phyloP scores from a whole-genome alignment of 352 stramenopile species.

The Pythium sp. region DNA sequence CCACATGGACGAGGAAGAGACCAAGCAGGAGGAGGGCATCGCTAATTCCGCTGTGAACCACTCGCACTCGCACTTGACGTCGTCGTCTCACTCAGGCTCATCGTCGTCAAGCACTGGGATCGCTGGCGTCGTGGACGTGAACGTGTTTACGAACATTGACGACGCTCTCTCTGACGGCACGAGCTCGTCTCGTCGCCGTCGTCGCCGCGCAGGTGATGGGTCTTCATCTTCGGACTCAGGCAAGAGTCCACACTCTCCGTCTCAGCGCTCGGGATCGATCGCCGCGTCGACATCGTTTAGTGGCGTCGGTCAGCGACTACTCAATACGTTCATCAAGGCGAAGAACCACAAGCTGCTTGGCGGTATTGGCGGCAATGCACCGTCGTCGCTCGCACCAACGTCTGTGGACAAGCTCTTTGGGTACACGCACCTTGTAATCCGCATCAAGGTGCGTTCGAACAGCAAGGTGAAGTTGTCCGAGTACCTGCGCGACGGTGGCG shows the following conservation, averaged over 20 bases:
- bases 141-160: conserved; percentile 77
- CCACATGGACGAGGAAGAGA: conserved; percentile 69
- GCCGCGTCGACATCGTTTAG: conserved; percentile 55
- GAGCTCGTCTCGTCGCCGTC: conserved; percentile 20
- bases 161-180: conserved; percentile 54
- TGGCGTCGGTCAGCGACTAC: conserved; percentile 56
- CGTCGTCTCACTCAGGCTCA: conserved; percentile 22
- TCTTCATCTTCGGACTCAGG: conserved; percentile 19
- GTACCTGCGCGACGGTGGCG: conserved; percentile 49
- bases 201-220: conserved; percentile 18
- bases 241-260: conserved; percentile 10
- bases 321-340: conserved; percentile 71
- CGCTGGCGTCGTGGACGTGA: conserved; percentile 74
- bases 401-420: conserved; percentile 57
- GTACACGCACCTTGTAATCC: conserved; percentile 77
- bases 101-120: conserved; percentile 42
- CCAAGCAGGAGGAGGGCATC: conserved; percentile 35
- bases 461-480: conserved; percentile 69
- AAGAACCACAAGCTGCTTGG: conserved; percentile 62
- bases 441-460: conserved; percentile 67
- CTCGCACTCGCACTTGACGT: conserved; percentile 10
- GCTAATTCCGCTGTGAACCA: background rate
- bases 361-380: conserved; percentile 24
- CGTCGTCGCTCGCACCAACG: conserved; percentile 37
- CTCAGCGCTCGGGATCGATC: conserved; percentile 11